phyloP scores from a whole-genome alignment of 148 eudicot species.

The Euryodendron excelsum region DNA sequence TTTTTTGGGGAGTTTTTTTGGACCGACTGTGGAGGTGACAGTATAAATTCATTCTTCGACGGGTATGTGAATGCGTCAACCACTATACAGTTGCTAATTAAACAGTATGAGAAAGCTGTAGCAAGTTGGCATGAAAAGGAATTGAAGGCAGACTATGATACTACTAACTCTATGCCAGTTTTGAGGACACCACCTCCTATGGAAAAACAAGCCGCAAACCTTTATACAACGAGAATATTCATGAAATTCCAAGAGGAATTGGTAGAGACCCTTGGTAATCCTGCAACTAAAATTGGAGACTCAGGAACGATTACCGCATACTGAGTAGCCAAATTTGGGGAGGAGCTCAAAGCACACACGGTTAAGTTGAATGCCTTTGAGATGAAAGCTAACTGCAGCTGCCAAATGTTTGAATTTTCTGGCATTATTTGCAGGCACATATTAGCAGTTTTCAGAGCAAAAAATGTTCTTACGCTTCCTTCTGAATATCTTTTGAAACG shows the following conservation, averaged over 20 bases:
- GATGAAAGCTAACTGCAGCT: conserved; percentile 35
- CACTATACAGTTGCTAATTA: conserved; percentile 16
- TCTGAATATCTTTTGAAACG: conserved; percentile 27
- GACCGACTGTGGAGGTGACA: conserved; percentile 8
- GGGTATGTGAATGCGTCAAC: conserved; percentile 27
- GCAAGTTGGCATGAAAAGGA: conserved; percentile 29
- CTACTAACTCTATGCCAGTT: conserved; percentile 19
- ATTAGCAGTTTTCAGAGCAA: conserved; percentile 27
- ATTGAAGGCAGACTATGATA: conserved; percentile 26
- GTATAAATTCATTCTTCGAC: conserved; percentile 21
- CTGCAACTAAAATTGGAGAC: conserved; percentile 29
- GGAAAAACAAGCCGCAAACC: conserved; percentile 33
- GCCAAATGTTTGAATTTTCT: conserved; percentile 32
- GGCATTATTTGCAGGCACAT: conserved; percentile 31
- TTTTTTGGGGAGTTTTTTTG: conserved; percentile 22
- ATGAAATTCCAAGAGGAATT: conserved; percentile 33
- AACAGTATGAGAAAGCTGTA: conserved; percentile 30
- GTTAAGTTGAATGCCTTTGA: conserved; percentile 24
- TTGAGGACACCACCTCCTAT: conserved; percentile 34
- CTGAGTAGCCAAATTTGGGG: conserved; percentile 33
- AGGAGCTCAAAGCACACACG: conserved; percentile 24
- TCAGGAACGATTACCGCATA: conserved; percentile 12
- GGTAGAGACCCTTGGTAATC: conserved; percentile 33
- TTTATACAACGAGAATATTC: conserved; percentile 27
- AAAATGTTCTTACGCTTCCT: conserved; percentile 35